Evolutionary conservation across 2,329 filamentous ascomycete genomes (phyloP).

Genomic region (Cladosporium phlei): DNA sequence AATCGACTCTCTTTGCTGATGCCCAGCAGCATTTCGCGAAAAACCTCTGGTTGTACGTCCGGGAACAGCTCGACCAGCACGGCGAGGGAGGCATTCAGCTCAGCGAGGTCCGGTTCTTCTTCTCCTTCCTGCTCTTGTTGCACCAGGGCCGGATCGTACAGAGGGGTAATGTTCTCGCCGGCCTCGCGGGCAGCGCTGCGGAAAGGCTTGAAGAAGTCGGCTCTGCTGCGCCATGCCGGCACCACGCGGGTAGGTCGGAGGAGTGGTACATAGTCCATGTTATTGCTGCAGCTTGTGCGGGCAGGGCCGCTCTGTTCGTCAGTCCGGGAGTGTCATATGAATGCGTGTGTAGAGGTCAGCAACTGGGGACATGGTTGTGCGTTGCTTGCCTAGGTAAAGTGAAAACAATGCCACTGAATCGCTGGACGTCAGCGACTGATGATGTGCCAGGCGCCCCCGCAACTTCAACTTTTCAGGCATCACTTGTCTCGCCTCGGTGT

Average conservation of each 20-base stretch:
- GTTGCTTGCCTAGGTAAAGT: no score
- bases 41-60: conserved; percentile 74
- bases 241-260: conserved; percentile 22
- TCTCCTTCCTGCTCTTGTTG: conserved; percentile 14
- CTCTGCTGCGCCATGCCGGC: conserved; percentile 27
- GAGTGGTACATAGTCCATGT: conserved; percentile 29
- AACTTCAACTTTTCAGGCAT: no score
- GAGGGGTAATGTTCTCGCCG: conserved; percentile 24
- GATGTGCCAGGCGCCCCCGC: no score
- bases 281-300: not conserved
- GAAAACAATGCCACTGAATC: no score
- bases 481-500: no score
- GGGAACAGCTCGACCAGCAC: conserved; percentile 70
- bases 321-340: not conserved
- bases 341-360: not conserved
- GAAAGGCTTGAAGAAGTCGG: conserved; percentile 32
- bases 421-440: no score
- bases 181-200: conserved; percentile 21
- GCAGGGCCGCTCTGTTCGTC: not conserved
- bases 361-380: no score
- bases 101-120: conserved; percentile 57
- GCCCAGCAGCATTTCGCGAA: conserved; percentile 71
- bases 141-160: conserved; percentile 22
- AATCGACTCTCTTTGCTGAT: conserved; percentile 73
- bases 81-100: conserved; percentile 65